A percentile compares a stretch with the other conserved stretches of the same genome.
These are phyloP conservation scores for Dryas drummondii DNA, from an alignment of 306 rosid species.

Conservation along the genomic window DNA sequence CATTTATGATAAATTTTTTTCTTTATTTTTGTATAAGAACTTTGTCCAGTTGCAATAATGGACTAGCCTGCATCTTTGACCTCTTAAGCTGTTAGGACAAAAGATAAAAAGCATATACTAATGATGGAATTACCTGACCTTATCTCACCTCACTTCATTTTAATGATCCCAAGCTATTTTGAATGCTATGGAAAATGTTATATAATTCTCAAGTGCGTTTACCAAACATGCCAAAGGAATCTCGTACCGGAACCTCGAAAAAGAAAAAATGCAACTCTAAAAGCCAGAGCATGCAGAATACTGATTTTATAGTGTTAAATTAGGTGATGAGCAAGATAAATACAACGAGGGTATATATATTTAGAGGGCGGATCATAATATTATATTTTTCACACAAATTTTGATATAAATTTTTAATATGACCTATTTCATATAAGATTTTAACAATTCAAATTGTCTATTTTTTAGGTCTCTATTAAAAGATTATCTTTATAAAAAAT, in stretches of 20 bases:
- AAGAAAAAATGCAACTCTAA: neutral
- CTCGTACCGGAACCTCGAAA: neutral
- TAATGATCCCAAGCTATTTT: neutral
- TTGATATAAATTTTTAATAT: no score
- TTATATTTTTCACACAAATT: no score
- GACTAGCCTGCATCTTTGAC: neutral
- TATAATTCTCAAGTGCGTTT: no score
- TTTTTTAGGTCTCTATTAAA: no score
- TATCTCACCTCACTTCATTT: neutral
- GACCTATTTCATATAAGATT: no score
- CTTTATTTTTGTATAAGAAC: neutral
- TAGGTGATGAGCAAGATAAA: no score
- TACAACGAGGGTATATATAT: no score
- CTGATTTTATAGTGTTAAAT: no score
- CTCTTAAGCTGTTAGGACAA: neutral
- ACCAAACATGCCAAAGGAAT: no score
- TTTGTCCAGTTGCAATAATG: neutral
- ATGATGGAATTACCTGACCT: neutral
- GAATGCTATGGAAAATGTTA: neutral
- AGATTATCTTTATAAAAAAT: no score
- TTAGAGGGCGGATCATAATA: fast-evolving
- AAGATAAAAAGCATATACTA: neutral
- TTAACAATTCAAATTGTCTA: no score
- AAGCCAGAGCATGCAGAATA: no score
- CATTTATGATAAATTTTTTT: neutral